Conservation (phyloP, 345 rosid genomes). For the Eutrema heterophyllum region DNA sequence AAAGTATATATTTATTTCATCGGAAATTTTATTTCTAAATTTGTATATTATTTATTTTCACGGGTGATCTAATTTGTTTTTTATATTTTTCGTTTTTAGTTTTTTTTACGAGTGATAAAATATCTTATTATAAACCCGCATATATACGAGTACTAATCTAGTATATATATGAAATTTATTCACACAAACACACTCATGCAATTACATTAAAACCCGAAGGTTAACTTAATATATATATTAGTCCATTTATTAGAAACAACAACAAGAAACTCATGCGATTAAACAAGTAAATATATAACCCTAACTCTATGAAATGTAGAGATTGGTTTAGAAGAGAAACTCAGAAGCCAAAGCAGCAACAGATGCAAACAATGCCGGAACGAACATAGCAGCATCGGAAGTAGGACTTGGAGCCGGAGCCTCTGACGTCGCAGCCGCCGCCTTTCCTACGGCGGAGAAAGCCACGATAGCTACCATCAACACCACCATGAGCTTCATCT, state of each 20-base stretch:
- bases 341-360: conserved; percentile 33
- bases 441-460: conserved; percentile 32
- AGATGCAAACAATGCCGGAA: conserved; percentile 35
- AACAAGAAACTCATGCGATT: background rate
- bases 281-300: background rate
- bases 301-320: conserved; percentile 11
- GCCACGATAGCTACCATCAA: conserved; percentile 31
- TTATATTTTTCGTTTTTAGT: too few relatives aligned
- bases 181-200: conserved; percentile 18
- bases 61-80: too few relatives aligned
- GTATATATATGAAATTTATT: conserved; percentile 1
- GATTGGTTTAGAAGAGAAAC: conserved; percentile 21
- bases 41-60: too few relatives aligned
- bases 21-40: too few relatives aligned
- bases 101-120: too few relatives aligned
- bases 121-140: too few relatives aligned
- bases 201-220: conserved; percentile 5
- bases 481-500: conserved; percentile 26
- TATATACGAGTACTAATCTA: too few relatives aligned
- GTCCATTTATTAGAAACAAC: conserved; percentile 7
- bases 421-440: conserved; percentile 18
- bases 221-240: background rate
- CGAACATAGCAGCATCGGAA: conserved; percentile 32
- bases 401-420: conserved; percentile 38
- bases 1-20: too few relatives aligned